Evolutionary conservation across 2,329 filamentous ascomycete species (phyloP), one percentile per base, ranked within the genome.

Genomic region (Pestalotiopsis sp.): DNA sequence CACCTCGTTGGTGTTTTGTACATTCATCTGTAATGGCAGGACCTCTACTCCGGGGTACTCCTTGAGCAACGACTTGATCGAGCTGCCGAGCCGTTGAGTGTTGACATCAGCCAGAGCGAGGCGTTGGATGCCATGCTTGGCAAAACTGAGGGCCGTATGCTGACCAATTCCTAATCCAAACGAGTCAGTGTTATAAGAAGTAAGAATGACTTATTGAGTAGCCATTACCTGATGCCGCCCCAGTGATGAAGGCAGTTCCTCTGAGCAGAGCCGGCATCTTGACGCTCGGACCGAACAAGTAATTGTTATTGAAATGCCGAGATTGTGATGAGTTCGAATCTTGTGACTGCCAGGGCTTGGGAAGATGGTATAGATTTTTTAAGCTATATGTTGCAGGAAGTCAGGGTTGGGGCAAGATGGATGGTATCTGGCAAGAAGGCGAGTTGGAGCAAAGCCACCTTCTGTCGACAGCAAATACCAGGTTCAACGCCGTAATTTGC

Each of bases 51-150:
- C 59, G 0, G 85, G 82, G 68, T 81, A 82, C 27, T 76, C 67
- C 2, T 75, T 72, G 36, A 76, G 74, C 13, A 89, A 74, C 11
- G 77, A 72, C 4, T 72, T 71, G 17, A 76, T 74, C 9, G 82
- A 79, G 6, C 67, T 66, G 11, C 74, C 64, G 31, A 85, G 77
- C 13, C 72, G 72, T 0, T 75, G 69, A 3, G 73, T 70, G 68
- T 85, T 83, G 45, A 85, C 75, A 75, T 87, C 85, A 14, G 83
- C 79, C 17, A 87, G 73, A 0, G 84, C 83, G 61, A 87, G 81
- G 58, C 79, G 79, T 39, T 77, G 80, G 69, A 86, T 80, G 68
- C 85, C 85, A 74, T 86, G 77, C 23, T 76, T 75, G n/a, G 84
- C 84, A 69, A 87, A 83, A 17, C 83, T 78, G 61, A 83, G 79